Evolutionary conservation across 768 basidiomycete species (phyloP), one percentile per base, ranked within the genome.

Genomic region (Rhodotorula graminis): DNA sequence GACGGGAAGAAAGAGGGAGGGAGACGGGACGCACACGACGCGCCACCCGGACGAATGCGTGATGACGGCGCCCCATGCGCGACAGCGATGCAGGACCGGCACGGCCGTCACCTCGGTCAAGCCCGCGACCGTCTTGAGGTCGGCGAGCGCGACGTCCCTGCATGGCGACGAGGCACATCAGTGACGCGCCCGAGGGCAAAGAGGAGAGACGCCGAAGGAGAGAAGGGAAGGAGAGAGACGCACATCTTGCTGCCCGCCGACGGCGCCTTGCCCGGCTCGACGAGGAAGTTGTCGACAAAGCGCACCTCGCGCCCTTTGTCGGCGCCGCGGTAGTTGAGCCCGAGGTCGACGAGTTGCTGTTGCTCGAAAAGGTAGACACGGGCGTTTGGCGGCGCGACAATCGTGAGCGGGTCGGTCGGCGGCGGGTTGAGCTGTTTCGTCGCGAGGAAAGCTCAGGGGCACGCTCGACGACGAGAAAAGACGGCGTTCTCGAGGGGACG

Each of bases 31-130:
- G 70, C 78, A 92, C 90, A 85, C 87, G 29, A 91, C 82, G 77
- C 88, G 89, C 90, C 90, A 92, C 8, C 87, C 90, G 61, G 89
- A 87, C 29, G 76, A 65, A 79, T 91, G 89, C 58, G 84, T 84
- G 59, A 95, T 81, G 50, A 89, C 85, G 18, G 85, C 80, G 3
- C 92, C 93, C 80, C 87, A 91, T 66, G 89, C 90, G 29, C 84
- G 82, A 49, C 87, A 87, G 15, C 88, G 84, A 81, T 97, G 93
- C 25, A 82, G 79, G 2, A 95, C 89, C 60, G 88, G 86, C 0
- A 91, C 89, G 0, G 91, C 88, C 29, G 81, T 80, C 73, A 95
- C 84, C 46, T 82, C 84, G 19, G 83, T 80, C 37, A 96, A 77
- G 0, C 87, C 89, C 12, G 92, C 72, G 0, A 46, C 62, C 0